These are phyloP conservation scores for Kuraishia ogatae DNA, from an alignment of 805 yeast species.

Conservation along the genomic window DNA sequence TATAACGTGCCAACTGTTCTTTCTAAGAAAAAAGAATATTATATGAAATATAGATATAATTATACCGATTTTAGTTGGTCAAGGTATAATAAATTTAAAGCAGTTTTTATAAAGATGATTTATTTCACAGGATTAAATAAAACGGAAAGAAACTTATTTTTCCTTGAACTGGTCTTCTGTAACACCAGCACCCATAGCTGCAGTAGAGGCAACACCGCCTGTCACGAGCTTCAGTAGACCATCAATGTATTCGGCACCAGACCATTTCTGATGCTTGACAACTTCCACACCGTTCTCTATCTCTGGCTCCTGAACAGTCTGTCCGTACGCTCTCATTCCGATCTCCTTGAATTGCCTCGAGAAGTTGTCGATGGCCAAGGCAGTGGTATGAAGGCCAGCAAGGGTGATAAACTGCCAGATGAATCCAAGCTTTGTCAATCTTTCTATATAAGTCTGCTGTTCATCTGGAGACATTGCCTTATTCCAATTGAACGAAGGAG, in stretches of 20 bases:
- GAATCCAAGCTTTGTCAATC: conserved; percentile 83
- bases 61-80: no score
- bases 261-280: conserved; percentile 97
- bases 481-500: conserved; percentile 98
- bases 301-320: conserved; percentile 78
- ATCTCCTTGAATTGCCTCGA: conserved; percentile 66
- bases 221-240: conserved; percentile 81
- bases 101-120: no score
- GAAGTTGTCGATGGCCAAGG: conserved; percentile 82
- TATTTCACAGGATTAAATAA: not conserved
- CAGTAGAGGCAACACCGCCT: conserved; percentile 92
- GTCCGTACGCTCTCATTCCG: conserved; percentile 97
- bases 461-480: conserved; percentile 82
- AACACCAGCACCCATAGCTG: conserved; percentile 98
- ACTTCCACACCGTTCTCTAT: conserved; percentile 87
- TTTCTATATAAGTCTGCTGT: conserved; percentile 82
- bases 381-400: conserved; percentile 95
- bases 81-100: no score
- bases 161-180: conserved; percentile 89
- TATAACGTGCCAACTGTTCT: no score
- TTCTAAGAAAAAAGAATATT: no score
- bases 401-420: conserved; percentile 97
- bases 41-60: no score
- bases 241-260: conserved; percentile 96
- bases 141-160: not conserved